Base-by-base conservation (phyloP, 1,284 basidiomycete species). In the Trametes hirsuta region DNA sequence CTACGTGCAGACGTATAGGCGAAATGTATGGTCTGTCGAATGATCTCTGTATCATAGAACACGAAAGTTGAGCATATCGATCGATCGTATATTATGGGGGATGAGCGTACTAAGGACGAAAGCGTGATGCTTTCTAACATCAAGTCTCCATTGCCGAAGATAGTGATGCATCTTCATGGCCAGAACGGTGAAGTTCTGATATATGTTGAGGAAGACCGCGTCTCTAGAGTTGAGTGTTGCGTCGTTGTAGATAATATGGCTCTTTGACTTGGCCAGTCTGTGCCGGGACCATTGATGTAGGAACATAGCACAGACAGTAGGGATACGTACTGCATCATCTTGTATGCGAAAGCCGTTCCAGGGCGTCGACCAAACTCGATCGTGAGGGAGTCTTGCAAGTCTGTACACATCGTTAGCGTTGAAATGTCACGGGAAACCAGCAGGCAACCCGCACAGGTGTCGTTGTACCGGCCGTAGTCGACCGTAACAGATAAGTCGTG, bases 161-260 rank as follows among this genome's bases (percentile, higher is more conserved):
- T 97, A 98, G 52, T 86, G 83, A 53, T 93, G 86, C 80, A 95
- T 91, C 77, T 95, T 98, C 81, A 96, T 88, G 0, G 93, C 93
- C 1, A 88, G 83, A 24, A 97, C 74, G n/a, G 93, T 75, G 69
- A 96, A 92, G 68, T 89, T 91, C 73, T 95, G 88, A 71, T 95
- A 95, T 9, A 97, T 79, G 72, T 98, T 99, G 39, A 85, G 72
- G 72, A 92, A 85, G 2, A 93, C 86, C 0, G 82, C 83, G 36
- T 79, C 68, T 25, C 75, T 66, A 2, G 84, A 76, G 73, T 97
- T 98, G 64, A 97, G 81, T 6, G 71, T 69, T 2, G 84, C 83
- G 73, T 98, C 96, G 50, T 83, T 87, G 74, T 85, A 96, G 59
- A 95, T 85, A 37, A 86, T 79, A 68, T 94, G 91, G 56, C 81